phyloP scores from a whole-genome alignment of 2,329 filamentous ascomycete genomes.

The Fusarium napiforme region DNA sequence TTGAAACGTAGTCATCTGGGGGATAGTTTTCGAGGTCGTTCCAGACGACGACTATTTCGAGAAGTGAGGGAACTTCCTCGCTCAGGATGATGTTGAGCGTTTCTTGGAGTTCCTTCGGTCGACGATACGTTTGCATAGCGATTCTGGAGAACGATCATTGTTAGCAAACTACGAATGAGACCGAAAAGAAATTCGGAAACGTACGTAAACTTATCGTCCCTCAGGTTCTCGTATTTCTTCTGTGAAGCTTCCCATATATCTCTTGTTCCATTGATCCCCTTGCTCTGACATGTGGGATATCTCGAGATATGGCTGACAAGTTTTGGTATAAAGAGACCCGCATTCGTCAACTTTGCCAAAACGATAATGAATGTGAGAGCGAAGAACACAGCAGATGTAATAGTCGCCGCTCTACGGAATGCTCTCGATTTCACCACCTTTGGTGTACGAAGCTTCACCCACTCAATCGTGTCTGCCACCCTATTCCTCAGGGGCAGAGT shows the following conservation, averaged over 20 bases:
- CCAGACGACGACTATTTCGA: conserved; percentile 54
- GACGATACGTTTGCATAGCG: conserved; percentile 51
- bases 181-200: not conserved
- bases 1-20: conserved; percentile 46
- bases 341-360: conserved; percentile 32
- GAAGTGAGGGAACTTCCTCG: conserved; percentile 50
- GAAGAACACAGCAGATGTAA: conserved; percentile 19
- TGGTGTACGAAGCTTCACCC: conserved; percentile 15
- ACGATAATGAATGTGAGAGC: conserved; percentile 25
- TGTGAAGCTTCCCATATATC: conserved; percentile 38
- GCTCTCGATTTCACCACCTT: conserved; percentile 31
- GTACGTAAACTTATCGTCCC: conserved; percentile 50
- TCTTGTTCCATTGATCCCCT: conserved; percentile 22
- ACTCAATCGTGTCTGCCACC: conserved; percentile 12
- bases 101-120: conserved; percentile 50
- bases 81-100: conserved; percentile 46
- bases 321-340: conserved; percentile 29
- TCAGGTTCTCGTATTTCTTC: conserved; percentile 40
- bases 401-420: conserved; percentile 27
- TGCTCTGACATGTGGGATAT: conserved; percentile 30
- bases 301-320: conserved; percentile 29
- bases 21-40: conserved; percentile 49
- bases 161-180: not conserved
- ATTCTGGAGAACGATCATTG: conserved; percentile 44
- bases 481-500: conserved; percentile 6